Conservation (phyloP, 2,329 filamentous ascomycete species). For the Nannizziopsis barbatae region DNA sequence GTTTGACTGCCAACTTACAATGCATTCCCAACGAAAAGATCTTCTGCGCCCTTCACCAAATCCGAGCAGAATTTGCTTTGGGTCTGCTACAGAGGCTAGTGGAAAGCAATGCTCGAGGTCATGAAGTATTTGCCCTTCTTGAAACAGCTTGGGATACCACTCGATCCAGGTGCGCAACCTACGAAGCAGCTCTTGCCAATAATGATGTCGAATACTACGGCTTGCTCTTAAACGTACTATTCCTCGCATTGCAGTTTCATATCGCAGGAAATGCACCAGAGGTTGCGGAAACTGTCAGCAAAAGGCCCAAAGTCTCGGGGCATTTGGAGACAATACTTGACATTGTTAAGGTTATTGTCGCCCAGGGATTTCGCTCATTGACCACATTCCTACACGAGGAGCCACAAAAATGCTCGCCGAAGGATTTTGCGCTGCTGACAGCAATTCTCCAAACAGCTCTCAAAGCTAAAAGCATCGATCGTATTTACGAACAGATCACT, state of each 20-base stretch:
- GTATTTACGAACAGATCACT: constrained; percentile 59
- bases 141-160: constrained; percentile 51
- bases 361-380: constrained; percentile 68
- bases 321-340: constrained; percentile 57
- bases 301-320: constrained; percentile 31
- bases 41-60: constrained; percentile 66
- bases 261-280: constrained; percentile 26
- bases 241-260: constrained; percentile 58
- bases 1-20: constrained; percentile 64
- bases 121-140: constrained; percentile 46
- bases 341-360: constrained; percentile 67
- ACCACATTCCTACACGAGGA: constrained; percentile 73
- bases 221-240: constrained; percentile 70
- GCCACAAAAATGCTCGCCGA: constrained; percentile 52
- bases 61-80: constrained; percentile 69
- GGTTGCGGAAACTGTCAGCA: constrained; percentile 26
- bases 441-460: constrained; percentile 79
- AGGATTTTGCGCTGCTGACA: constrained; percentile 77
- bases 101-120: constrained; percentile 40
- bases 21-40: constrained; percentile 64
- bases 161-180: constrained; percentile 43
- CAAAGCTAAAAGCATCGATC: constrained; percentile 62
- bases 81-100: constrained; percentile 71
- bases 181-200: constrained; percentile 47
- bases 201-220: constrained; percentile 63